These are phyloP conservation scores for Clathrus columnatus DNA, from an alignment of 768 basidiomycete species.

Conservation along the genomic window DNA sequence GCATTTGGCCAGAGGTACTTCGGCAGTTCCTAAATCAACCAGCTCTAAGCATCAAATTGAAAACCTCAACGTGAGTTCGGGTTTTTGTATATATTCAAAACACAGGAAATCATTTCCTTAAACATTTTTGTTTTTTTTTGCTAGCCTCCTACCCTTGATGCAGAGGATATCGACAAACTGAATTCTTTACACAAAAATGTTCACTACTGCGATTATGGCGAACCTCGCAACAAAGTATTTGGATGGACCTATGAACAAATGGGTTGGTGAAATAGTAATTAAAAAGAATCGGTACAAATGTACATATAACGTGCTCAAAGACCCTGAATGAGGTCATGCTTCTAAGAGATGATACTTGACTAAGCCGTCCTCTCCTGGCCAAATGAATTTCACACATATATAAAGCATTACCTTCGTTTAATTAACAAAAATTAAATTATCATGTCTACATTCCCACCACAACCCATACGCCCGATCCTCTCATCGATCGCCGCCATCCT, in stretches of 20 bases:
- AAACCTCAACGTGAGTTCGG: conserved; percentile 35
- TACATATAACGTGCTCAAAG: too few relatives aligned
- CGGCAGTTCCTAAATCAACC: conserved; percentile 40
- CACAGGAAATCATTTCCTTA: not conserved
- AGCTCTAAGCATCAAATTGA: conserved; percentile 39
- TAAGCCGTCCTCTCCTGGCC: too few relatives aligned
- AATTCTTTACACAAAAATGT: conserved; percentile 25
- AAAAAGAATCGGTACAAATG: too few relatives aligned
- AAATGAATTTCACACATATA: too few relatives aligned
- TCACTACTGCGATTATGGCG: conserved; percentile 22
- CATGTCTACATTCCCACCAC: conserved; percentile 15
- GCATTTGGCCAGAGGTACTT: conserved; percentile 38
- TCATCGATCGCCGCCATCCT: conserved; percentile 14
- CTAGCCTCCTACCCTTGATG: conserved; percentile 25
- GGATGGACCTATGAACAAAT: conserved; percentile 8
- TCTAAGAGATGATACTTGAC: too few relatives aligned
- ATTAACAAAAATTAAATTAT: too few relatives aligned
- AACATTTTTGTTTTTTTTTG: not conserved
- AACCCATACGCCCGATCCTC: conserved; percentile 12
- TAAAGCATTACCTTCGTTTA: too few relatives aligned
- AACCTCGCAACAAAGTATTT: not conserved
- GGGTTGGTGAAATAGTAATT: not conserved
- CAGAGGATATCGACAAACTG: conserved; percentile 27
- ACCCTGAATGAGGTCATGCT: too few relatives aligned
- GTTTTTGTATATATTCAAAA: not conserved